phyloP scores from a whole-genome alignment of 2,329 filamentous ascomycete species.

The Diaporthe vexans region DNA sequence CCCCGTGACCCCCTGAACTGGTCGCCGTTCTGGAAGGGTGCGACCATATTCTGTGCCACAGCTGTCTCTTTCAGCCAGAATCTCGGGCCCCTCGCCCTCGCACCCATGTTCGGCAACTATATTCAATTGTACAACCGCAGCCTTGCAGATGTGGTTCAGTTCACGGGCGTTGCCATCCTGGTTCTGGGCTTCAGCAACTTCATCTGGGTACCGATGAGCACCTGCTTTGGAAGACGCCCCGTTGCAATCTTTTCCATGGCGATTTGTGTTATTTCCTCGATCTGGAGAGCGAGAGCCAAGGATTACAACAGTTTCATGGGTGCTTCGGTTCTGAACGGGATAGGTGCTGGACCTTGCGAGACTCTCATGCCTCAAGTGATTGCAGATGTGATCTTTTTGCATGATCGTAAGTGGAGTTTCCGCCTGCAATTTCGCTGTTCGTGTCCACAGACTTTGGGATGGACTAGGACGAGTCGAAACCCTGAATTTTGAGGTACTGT shows the following conservation, averaged over 20 bases:
- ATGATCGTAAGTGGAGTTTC: constrained; percentile 59
- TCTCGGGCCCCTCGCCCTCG: constrained; percentile 58
- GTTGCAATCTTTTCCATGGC: constrained; percentile 60
- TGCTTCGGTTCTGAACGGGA: constrained; percentile 71
- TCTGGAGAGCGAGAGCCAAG: constrained; percentile 68
- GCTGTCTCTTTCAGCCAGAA: constrained; percentile 59
- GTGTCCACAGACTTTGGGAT: neutral
- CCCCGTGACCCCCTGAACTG: constrained; percentile 65
- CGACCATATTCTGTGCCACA: constrained; percentile 50
- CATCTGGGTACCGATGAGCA: constrained; percentile 65
- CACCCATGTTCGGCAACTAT: constrained; percentile 71
- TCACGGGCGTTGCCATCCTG: constrained; percentile 62
- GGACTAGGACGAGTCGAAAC: no score
- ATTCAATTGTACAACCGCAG: constrained; percentile 68
- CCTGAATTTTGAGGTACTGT: no score
- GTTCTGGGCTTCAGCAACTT: constrained; percentile 66
- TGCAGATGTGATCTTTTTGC: constrained; percentile 75
- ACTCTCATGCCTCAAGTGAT: constrained; percentile 74
- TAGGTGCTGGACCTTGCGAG: constrained; percentile 74
- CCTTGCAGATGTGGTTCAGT: constrained; percentile 64
- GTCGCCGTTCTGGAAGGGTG: constrained; percentile 61
- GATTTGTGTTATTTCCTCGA: constrained; percentile 59
- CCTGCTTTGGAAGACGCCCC: constrained; percentile 62
- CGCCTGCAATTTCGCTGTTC: neutral
- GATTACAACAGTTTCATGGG: constrained; percentile 75